Evolutionary conservation across 306 rosid species (phyloP).

Genomic region (Pterocarpus macrocarpus): DNA sequence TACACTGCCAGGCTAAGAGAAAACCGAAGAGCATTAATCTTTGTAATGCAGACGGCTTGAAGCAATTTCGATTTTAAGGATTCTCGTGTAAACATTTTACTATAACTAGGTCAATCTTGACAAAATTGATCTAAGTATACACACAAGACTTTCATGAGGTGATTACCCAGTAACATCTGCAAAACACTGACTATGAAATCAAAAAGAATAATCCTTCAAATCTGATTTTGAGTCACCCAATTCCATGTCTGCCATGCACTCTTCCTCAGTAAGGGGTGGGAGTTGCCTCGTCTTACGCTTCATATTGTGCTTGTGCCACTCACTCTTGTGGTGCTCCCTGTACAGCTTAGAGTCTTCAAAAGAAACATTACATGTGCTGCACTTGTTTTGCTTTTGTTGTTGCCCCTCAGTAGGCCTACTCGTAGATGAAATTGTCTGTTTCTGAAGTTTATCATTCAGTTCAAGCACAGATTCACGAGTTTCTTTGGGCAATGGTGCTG

Average conservation of each 20-base stretch:
- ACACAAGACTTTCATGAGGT: neutral
- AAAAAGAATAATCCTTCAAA: conserved; percentile 89
- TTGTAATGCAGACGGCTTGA: neutral
- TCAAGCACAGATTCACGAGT: conserved; percentile 57
- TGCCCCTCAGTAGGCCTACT: conserved; percentile 54
- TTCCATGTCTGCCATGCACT: conserved; percentile 74
- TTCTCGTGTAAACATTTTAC: conserved; percentile 25
- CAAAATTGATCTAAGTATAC: conserved; percentile 37
- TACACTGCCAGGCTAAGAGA: neutral
- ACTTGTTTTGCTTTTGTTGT: conserved; percentile 74
- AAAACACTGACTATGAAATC: conserved; percentile 37
- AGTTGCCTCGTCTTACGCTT: conserved; percentile 85
- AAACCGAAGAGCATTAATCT: neutral
- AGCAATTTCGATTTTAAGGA: conserved; percentile 1
- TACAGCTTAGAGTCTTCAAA: conserved; percentile 71
- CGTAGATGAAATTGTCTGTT: conserved; percentile 64
- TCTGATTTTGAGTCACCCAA: conserved; percentile 71
- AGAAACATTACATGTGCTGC: conserved; percentile 70
- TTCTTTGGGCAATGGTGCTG: conserved; percentile 53
- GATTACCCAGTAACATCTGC: neutral
- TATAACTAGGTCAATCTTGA: neutral
- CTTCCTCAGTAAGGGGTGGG: conserved; percentile 83
- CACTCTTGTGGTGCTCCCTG: conserved; percentile 92
- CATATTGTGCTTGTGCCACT: conserved; percentile 95
- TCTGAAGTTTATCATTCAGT: conserved; percentile 69